Conservation (phyloP, 75 land plant genomes). For the Isoetes taiwanensis region DNA sequence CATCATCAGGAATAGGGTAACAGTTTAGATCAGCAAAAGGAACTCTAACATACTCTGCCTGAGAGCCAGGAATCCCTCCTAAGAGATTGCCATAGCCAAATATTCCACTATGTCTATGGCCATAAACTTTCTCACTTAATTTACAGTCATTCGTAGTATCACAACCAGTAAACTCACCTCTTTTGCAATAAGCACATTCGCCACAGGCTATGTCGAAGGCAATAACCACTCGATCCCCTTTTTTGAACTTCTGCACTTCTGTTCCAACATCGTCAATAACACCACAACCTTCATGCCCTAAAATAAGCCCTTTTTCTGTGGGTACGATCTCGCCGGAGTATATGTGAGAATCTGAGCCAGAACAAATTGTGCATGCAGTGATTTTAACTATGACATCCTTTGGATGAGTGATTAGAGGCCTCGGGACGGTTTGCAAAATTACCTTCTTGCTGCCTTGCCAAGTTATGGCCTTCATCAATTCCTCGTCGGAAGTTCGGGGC, state of each 20-base stretch:
- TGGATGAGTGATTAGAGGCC: no score
- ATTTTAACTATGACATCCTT: constrained; percentile 11
- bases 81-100: background rate
- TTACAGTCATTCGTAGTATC: constrained; percentile 14
- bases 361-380: constrained; percentile 11
- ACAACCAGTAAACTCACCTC: constrained; percentile 11
- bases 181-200: constrained; percentile 5
- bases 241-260: constrained; percentile 6
- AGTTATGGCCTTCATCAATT: no score
- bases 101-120: background rate
- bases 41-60: background rate
- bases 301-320: constrained; percentile 10
- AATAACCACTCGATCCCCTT: constrained; percentile 17
- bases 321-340: constrained; percentile 11
- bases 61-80: background rate
- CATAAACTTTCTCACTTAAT: background rate
- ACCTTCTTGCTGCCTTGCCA: no score
- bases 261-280: constrained; percentile 16
- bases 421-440: no score
- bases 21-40: background rate
- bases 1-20: background rate
- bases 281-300: constrained; percentile 17
- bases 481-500: no score
- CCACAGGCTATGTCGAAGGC: constrained; percentile 22
- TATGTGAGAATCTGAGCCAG: constrained; percentile 21